Conservation (phyloP, 441 rosid genomes). For the Isatis lusitanica region DNA sequence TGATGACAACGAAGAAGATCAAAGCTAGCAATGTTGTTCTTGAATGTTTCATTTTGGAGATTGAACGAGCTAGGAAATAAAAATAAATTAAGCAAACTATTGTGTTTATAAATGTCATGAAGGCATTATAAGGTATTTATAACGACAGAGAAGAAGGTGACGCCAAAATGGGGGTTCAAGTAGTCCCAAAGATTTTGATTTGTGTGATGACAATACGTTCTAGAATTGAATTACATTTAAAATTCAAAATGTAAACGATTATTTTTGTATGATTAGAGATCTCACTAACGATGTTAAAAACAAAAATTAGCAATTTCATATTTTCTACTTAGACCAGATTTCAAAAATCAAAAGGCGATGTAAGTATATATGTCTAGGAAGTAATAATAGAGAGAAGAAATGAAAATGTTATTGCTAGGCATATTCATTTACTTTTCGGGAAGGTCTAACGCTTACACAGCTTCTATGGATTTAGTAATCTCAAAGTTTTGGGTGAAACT, state of each 20-base stretch:
- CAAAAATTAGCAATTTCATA: not conserved
- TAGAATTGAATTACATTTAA: not conserved
- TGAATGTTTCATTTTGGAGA: slow-evolving; percentile 26
- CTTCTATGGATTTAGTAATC: not conserved
- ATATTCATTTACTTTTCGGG: not conserved
- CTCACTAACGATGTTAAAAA: not conserved
- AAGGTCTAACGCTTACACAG: not conserved
- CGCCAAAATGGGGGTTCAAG: slow-evolving; percentile 29
- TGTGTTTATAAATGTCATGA: not conserved
- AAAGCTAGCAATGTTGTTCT: slow-evolving; percentile 9
- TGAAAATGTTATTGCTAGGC: not conserved
- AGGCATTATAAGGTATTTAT: slow-evolving; percentile 15
- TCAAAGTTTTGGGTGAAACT: not conserved
- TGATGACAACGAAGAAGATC: slow-evolving; percentile 2
- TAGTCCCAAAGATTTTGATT: slow-evolving; percentile 1
- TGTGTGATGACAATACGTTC: not conserved
- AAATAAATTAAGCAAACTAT: not conserved
- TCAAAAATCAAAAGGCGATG: not conserved
- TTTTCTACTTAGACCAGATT: not conserved
- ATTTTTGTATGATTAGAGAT: no score
- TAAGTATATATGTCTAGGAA: not conserved
- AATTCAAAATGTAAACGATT: not conserved
- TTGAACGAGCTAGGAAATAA: not conserved
- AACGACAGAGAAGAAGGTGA: not conserved
- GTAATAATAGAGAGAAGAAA: not conserved